Evolutionary conservation across 202 grass and related monocot species (phyloP).

Genomic region (Digitaria exilis): DNA sequence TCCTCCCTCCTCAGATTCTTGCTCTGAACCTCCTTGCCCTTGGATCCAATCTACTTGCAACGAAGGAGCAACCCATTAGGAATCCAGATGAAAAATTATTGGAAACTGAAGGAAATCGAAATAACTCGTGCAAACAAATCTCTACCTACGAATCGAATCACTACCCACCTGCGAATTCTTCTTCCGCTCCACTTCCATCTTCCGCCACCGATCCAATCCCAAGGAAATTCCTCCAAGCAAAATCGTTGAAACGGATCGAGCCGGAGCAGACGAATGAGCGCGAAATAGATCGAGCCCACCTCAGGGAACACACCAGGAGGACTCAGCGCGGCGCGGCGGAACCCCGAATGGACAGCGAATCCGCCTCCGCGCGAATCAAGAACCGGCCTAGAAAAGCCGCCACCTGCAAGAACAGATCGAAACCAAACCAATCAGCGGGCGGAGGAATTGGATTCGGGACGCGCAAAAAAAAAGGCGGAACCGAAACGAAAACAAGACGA

Average conservation of each 20-base stretch:
- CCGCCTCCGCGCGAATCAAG: constrained; percentile 10
- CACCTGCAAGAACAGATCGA: constrained; percentile 37
- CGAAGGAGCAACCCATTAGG: constrained; percentile 13
- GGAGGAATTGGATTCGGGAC: neutral
- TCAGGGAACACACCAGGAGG: constrained; percentile 16
- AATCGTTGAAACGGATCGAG: constrained; percentile 32
- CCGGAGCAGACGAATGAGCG: constrained; percentile 18
- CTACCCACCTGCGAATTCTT: constrained; percentile 45
- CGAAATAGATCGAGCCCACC: constrained; percentile 54
- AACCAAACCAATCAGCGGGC: constrained; percentile 2
- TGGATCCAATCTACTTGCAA: constrained; percentile 50
- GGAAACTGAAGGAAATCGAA: neutral
- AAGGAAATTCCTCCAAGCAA: neutral
- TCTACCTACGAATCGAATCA: neutral
- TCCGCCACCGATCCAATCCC: constrained; percentile 31
- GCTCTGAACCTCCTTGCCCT: constrained; percentile 46
- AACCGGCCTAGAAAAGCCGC: neutral
- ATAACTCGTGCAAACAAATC: neutral
- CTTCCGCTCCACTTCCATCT: constrained; percentile 44
- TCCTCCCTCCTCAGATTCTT: constrained; percentile 48
- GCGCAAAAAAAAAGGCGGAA: neutral
- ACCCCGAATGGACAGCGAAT: neutral
- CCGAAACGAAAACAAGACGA: constrained; percentile 12
- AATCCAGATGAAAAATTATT: neutral
- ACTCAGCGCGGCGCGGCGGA: neutral